These are phyloP conservation scores for Hura crepitans DNA, from an alignment of 441 rosid species.

Conservation along the genomic window DNA sequence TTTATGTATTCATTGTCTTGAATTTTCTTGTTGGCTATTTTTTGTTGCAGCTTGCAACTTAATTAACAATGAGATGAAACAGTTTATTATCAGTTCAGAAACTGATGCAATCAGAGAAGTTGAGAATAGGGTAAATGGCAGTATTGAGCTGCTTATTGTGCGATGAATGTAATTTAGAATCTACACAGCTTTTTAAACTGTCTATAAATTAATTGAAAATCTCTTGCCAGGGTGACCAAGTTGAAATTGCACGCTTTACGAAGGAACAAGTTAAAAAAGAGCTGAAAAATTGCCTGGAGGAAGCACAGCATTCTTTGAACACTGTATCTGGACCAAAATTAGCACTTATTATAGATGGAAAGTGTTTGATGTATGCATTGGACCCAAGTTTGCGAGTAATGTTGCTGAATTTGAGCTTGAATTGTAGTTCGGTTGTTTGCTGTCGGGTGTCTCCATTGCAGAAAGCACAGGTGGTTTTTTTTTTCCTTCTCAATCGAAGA, in stretches of 20 bases:
- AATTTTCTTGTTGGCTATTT: conserved; percentile 21
- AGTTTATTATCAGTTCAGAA: conserved; percentile 75
- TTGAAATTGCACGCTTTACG: conserved; percentile 80
- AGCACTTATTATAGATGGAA: conserved; percentile 90
- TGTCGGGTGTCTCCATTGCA: conserved; percentile 99
- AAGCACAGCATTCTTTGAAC: conserved; percentile 60
- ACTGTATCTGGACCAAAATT: conserved; percentile 71
- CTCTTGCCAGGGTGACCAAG: conserved; percentile 54
- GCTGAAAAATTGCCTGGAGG: conserved; percentile 75
- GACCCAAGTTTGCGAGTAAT: conserved; percentile 82
- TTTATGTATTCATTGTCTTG: conserved; percentile 19
- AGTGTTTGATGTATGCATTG: conserved; percentile 95
- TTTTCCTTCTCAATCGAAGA: conserved; percentile 7
- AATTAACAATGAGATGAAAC: conserved; percentile 77
- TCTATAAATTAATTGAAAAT: conserved; percentile 9
- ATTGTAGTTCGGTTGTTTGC: conserved; percentile 94
- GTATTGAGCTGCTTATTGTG: conserved; percentile 15
- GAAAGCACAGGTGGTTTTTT: conserved; percentile 85
- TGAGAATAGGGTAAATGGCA: conserved; percentile 74
- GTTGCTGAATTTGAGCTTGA: conserved; percentile 91
- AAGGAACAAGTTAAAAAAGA: conserved; percentile 79
- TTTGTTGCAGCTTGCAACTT: conserved; percentile 66
- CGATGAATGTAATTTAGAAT: conserved; percentile 15
- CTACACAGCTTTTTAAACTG: conserved; percentile 1
- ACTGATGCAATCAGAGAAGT: conserved; percentile 85